phyloP scores from a whole-genome alignment of 2,329 filamentous ascomycete species.

The Xylariaceae sp. region DNA sequence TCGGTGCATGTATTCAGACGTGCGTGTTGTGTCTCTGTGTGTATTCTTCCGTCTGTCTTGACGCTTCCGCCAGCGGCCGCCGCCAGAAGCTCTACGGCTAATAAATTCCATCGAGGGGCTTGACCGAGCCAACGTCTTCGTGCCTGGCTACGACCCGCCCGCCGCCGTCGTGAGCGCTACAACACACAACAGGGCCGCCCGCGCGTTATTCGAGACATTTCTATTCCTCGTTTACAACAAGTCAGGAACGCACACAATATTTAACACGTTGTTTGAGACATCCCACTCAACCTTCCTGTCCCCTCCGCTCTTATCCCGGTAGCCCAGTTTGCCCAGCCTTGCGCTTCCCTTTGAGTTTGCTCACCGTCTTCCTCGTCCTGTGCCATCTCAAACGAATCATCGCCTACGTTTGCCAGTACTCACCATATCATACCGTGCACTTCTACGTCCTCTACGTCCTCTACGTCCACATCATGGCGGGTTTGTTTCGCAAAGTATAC shows the following conservation, averaged over 20 bases:
- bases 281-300: constrained; percentile 23
- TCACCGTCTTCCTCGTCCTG: constrained; percentile 22
- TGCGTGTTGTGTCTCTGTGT: constrained; percentile 6
- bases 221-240: constrained; percentile 36
- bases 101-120: constrained; percentile 21
- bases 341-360: constrained; percentile 22
- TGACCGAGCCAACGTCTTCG: constrained; percentile 29
- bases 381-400: no score
- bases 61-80: constrained; percentile 21
- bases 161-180: constrained; percentile 31
- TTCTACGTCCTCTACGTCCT: constrained; percentile 13
- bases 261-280: constrained; percentile 38
- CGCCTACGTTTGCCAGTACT: constrained; percentile 13
- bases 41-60: constrained; percentile 12
- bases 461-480: constrained; percentile 65
- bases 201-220: constrained; percentile 43
- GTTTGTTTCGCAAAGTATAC: constrained; percentile 90
- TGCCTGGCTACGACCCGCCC: constrained; percentile 27
- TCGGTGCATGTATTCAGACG: constrained; percentile 16
- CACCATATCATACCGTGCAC: not conserved
- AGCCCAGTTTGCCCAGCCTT: constrained; percentile 22
- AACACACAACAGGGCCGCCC: constrained; percentile 25
- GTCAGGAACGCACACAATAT: constrained; percentile 37
- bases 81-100: constrained; percentile 20
- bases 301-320: not conserved